phyloP scores from a whole-genome alignment of 208 protist species.

The Leishmania major region DNA sequence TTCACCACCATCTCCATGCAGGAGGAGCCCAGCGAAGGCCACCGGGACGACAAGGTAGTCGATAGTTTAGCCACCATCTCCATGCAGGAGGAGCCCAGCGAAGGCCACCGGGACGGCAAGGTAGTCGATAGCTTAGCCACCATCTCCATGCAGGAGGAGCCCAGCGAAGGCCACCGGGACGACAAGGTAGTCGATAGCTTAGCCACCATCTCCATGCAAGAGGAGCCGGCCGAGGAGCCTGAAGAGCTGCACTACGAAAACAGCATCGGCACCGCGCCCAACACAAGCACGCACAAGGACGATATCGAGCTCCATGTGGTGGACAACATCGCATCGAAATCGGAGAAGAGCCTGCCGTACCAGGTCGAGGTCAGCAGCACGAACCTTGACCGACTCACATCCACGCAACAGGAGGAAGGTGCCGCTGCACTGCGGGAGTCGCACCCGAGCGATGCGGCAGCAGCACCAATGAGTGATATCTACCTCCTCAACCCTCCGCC shows the following conservation, averaged over 20 bases:
- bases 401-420: background rate
- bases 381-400: conserved; percentile 5
- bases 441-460: background rate
- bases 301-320: conserved; percentile 27
- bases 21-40: background rate
- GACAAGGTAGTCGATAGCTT: too few relatives aligned
- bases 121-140: too few relatives aligned
- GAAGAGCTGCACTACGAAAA: background rate
- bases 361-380: conserved; percentile 13
- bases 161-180: too few relatives aligned
- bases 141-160: conserved; percentile 4
- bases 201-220: background rate
- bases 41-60: too few relatives aligned
- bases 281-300: background rate
- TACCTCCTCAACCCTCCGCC: conserved; percentile 12
- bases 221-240: background rate
- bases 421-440: background rate
- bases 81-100: too few relatives aligned
- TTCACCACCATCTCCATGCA: background rate
- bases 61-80: too few relatives aligned
- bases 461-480: background rate
- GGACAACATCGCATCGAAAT: conserved; percentile 6
- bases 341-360: conserved; percentile 26
- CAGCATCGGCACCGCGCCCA: background rate
- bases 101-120: too few relatives aligned